A percentile compares a stretch with the other conserved stretches of the same genome.
phyloP scores from a whole-genome alignment of 192 early-diverging fungal species.

The Coemansia nantahalensis region DNA sequence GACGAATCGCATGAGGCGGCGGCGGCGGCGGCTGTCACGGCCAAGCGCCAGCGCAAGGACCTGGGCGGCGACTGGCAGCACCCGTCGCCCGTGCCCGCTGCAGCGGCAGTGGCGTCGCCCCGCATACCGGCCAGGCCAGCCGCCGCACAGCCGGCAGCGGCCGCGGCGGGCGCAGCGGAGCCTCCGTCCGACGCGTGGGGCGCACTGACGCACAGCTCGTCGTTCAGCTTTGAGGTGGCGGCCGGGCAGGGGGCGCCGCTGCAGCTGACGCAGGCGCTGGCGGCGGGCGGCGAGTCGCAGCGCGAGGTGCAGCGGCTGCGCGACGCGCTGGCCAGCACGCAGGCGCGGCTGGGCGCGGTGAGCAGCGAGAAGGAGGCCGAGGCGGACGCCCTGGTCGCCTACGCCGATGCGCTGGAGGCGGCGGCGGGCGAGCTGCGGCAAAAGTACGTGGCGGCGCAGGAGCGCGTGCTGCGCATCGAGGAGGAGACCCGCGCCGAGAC shows the following conservation, averaged over 20 bases:
- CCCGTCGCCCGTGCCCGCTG: conserved; percentile 3
- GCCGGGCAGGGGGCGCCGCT: conserved; percentile 13
- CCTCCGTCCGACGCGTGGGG: not conserved
- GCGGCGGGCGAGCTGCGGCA: conserved; percentile 14
- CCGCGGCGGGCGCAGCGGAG: not conserved
- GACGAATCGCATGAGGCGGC: conserved; percentile 1
- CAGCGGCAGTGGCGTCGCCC: not conserved
- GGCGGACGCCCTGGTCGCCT: conserved; percentile 39
- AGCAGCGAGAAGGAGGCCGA: conserved; percentile 12
- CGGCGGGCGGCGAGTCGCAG: conserved; percentile 19
- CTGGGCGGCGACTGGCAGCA: conserved; percentile 35
- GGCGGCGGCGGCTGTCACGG: too few species aligned
- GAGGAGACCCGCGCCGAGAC: conserved; percentile 57
- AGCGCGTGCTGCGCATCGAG: conserved; percentile 55
- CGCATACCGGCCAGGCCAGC: not conserved
- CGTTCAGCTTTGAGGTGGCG: conserved; percentile 33
- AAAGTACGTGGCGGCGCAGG: conserved; percentile 53
- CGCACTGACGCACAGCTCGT: conserved; percentile 7
- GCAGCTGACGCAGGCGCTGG: conserved; percentile 13
- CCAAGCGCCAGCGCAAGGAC: conserved; percentile 38
- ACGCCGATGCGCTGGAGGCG: conserved; percentile 26
- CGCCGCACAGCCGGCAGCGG: not conserved
- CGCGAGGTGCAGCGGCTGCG: conserved; percentile 31
- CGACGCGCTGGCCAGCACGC: conserved; percentile 26
- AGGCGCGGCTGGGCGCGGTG: conserved; percentile 13